A percentile compares a stretch with the other conserved stretches of the same genome.
phyloP scores from a whole-genome alignment of 2,329 filamentous ascomycete species.

The Emergomyces pasteurianus region DNA sequence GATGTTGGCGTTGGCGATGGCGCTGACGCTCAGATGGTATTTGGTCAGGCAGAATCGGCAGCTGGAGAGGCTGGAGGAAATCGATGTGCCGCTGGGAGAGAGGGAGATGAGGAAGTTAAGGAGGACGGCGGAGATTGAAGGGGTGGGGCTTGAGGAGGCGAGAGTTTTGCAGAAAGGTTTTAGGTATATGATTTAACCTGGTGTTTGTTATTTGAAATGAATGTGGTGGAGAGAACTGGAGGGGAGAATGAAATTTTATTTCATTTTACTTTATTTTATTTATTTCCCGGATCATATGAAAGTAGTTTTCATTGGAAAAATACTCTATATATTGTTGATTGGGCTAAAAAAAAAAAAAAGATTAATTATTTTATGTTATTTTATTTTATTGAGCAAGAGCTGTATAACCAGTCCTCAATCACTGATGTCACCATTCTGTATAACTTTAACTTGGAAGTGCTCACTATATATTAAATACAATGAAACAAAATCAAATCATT shows the following conservation, averaged over 20 bases:
- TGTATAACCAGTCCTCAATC: too few relatives aligned
- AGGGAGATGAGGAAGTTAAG: slow-evolving; percentile 37
- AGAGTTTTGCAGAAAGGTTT: slow-evolving; percentile 44
- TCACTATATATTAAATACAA: too few relatives aligned
- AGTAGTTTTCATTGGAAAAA: not conserved
- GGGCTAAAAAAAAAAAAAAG: too few relatives aligned
- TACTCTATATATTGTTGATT: too few relatives aligned
- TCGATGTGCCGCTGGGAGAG: slow-evolving; percentile 34
- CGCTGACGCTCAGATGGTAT: slow-evolving; percentile 27
- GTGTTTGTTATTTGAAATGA: slow-evolving; percentile 5
- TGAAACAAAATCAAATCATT: too few relatives aligned
- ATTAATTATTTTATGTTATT: too few relatives aligned
- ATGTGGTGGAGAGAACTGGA: not conserved
- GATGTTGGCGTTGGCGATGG: slow-evolving; percentile 23
- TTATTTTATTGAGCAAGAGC: too few relatives aligned
- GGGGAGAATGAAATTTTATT: too few relatives aligned
- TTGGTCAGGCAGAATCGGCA: slow-evolving; percentile 38
- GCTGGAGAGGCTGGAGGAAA: slow-evolving; percentile 40
- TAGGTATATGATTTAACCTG: slow-evolving; percentile 37
- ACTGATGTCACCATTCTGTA: too few relatives aligned
- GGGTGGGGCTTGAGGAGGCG: slow-evolving; percentile 38
- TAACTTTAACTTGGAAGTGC: too few relatives aligned
- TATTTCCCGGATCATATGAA: too few relatives aligned
- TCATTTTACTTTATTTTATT: too few relatives aligned
- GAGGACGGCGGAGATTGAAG: slow-evolving; percentile 41